Conservation (phyloP, 2,329 filamentous ascomycete species). For the Acarospora socialis region DNA sequence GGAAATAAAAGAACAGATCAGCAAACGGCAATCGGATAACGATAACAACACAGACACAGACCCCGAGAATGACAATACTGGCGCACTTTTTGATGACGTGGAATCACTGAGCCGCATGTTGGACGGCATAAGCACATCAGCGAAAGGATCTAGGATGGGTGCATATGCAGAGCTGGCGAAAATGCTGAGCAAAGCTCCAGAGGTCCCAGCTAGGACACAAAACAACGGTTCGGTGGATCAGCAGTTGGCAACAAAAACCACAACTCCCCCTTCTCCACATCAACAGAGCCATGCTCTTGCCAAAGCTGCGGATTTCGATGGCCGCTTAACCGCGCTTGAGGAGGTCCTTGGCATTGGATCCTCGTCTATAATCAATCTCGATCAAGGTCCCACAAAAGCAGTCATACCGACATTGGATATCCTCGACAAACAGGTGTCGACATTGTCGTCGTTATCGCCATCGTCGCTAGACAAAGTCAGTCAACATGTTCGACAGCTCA, state of each 20-base stretch:
- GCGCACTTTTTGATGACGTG: slow-evolving; percentile 41
- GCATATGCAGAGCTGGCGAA: slow-evolving; percentile 23
- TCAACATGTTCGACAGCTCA: slow-evolving; percentile 54
- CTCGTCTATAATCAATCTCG: slow-evolving; percentile 49
- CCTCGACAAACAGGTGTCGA: slow-evolving; percentile 66
- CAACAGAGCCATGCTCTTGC: slow-evolving; percentile 57
- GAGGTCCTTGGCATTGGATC: slow-evolving; percentile 65
- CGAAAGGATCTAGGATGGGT: slow-evolving; percentile 16
- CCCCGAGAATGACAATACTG: slow-evolving; percentile 27
- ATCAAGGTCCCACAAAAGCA: slow-evolving; percentile 39
- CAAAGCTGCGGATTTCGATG: slow-evolving; percentile 78
- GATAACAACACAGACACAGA: slow-evolving; percentile 37
- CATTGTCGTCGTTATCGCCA: slow-evolving; percentile 50
- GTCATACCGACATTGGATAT: slow-evolving; percentile 70
- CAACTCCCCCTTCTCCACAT: no score
- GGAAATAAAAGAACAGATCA: slow-evolving; percentile 46
- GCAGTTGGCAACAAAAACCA: no score
- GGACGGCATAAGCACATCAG: slow-evolving; percentile 42
- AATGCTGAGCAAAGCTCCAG: slow-evolving; percentile 21
- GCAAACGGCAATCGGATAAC: slow-evolving; percentile 35
- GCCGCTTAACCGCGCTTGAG: slow-evolving; percentile 64
- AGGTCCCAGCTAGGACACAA: slow-evolving; percentile 8
- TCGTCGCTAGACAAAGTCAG: slow-evolving; percentile 59
- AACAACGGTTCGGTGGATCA: no score
- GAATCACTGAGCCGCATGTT: slow-evolving; percentile 57